Evolutionary conservation across 73 alveolate species (phyloP).

Genomic region (Uronychia setigera): DNA sequence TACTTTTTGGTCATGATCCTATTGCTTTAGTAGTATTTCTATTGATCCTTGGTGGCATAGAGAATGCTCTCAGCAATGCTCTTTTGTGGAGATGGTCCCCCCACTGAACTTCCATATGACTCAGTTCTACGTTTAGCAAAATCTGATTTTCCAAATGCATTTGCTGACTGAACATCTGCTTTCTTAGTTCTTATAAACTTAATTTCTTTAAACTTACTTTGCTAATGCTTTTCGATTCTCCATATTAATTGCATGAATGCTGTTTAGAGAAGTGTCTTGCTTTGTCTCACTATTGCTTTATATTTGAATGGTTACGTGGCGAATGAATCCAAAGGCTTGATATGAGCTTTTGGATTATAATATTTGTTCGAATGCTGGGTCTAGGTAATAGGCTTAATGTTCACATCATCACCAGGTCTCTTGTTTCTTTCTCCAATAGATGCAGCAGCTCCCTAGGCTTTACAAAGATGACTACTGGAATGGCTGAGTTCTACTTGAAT

Average conservation of each 20-base stretch:
- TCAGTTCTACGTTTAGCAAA: too few species aligned
- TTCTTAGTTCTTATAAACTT: not conserved
- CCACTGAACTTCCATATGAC: too few species aligned
- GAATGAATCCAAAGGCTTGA: constrained; percentile 15
- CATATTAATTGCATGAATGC: constrained; percentile 13
- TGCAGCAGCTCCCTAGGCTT: constrained; percentile 42
- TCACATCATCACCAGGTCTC: constrained; percentile 37
- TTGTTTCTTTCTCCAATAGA: constrained; percentile 36
- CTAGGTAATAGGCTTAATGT: constrained; percentile 50
- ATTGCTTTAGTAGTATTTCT: not conserved
- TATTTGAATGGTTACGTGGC: not conserved
- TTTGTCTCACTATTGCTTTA: not conserved
- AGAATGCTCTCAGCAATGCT: not conserved
- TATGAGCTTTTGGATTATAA: constrained; percentile 18
- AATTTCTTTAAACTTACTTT: not conserved
- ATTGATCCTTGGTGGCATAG: not conserved
- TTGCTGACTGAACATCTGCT: not conserved
- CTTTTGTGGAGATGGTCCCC: not conserved
- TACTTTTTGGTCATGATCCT: not conserved
- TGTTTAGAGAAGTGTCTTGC: constrained; percentile 13
- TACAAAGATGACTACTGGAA: not conserved
- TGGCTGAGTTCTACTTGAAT: not conserved
- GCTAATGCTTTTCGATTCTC: constrained; percentile 13
- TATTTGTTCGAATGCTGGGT: constrained; percentile 1
- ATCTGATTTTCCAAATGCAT: too few species aligned